phyloP scores from a whole-genome alignment of 1,284 basidiomycete species.

The Boletellus dicymbophilus region DNA sequence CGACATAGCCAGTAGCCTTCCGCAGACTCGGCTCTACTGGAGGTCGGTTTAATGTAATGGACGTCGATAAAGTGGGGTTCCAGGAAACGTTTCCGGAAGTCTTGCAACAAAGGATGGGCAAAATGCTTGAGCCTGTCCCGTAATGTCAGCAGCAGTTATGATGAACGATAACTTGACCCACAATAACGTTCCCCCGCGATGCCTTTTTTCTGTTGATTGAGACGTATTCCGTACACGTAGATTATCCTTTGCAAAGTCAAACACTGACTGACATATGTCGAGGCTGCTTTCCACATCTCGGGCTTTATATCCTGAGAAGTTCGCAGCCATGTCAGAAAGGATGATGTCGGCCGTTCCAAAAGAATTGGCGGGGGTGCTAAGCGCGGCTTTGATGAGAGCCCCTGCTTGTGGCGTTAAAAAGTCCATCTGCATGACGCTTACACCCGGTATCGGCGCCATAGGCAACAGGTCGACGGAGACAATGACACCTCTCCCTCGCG shows the following conservation, averaged over 20 bases:
- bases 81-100: conserved; percentile 54
- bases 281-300: conserved; percentile 63
- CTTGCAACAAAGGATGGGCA: conserved; percentile 56
- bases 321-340: conserved; percentile 79
- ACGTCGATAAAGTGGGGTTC: conserved; percentile 61
- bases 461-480: conserved; percentile 76
- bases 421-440: conserved; percentile 70
- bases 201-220: conserved; percentile 31
- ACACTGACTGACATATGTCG: conserved; percentile 63
- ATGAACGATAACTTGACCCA: conserved; percentile 39
- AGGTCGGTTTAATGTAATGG: conserved; percentile 60
- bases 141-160: not conserved
- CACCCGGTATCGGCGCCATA: conserved; percentile 69
- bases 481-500: conserved; percentile 51
- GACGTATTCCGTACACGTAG: conserved; percentile 48
- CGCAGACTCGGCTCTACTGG: conserved; percentile 69
- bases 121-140: conserved; percentile 71
- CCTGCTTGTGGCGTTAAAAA: conserved; percentile 68
- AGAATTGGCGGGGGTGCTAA: conserved; percentile 38
- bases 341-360: conserved; percentile 66
- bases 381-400: conserved; percentile 45
- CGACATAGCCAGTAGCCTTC: conserved; percentile 77
- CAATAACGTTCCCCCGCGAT: conserved; percentile 64
- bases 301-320: conserved; percentile 61
- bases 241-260: conserved; percentile 57